Base-by-base conservation (phyloP, 2,329 filamentous ascomycete genomes). In the Rutstroemia sp. region DNA sequence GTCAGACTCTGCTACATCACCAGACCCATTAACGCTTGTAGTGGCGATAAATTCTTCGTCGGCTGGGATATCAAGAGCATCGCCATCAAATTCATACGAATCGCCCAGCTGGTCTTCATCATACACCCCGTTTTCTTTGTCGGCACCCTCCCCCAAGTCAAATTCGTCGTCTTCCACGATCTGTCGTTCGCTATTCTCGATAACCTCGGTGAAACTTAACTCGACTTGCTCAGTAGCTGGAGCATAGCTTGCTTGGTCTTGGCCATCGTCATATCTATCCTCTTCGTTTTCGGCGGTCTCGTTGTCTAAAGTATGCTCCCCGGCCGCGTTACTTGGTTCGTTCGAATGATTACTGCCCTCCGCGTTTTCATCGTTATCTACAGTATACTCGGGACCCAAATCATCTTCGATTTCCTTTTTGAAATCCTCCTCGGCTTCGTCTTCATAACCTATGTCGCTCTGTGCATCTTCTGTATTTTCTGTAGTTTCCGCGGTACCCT, bases 1-100 rank as follows among this genome's bases (percentile, higher is more conserved):
- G 55, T 65, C 67, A n/a, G 60, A 67, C 40, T 69, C 70, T 17
- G 58, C 61, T 38, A 64, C 56, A 38, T 44, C 53, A 25, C 34
- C 47, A 8, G 30, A 27, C 6, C 46, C 16, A 16, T 30, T 10
- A 19, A 36, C 23, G 25, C 23, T 44, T 30, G 36, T 44, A 21
- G 14, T 6, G 46, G 38, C 23, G 42, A 23, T 14, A 23, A 23
- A 6, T 25, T 23, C 38, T 40, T 55, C 14, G 36, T 27, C 38
- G 17, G n/a, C 38, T 25, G 53, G 40, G 8, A 51, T 51, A 6
- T 34, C 19, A 44, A 17, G 25, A 42, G 19, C 7, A 19, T 45
- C 48, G 7, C 23, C 45, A 39, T 48, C 3, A 19, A 46, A 21
- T 5, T 17, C 17, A 21, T 14, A 19, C 12, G 27, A 27, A 14